Evolutionary conservation across 2,329 filamentous ascomycete genomes (phyloP), one percentile per base, ranked within the genome.

Genomic region (Trichophyton equinum): DNA sequence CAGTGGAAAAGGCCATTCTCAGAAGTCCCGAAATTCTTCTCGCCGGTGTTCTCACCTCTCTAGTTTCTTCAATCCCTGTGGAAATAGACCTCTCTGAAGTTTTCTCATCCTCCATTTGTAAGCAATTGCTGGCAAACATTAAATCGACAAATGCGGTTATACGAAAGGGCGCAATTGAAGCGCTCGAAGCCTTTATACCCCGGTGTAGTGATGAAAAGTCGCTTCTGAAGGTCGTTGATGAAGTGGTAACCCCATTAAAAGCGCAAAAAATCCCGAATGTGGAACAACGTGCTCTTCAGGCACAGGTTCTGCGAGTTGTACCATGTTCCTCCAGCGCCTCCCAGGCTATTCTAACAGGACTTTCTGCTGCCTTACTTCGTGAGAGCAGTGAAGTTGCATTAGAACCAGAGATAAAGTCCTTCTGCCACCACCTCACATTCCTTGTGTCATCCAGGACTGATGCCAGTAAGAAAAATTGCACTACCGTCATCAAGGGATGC

Each of bases 1-100:
- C 90, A 0, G 77, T 97, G 13, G 94, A 99, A 70, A 96, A 96
- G 75, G 86, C 88, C 4, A 80, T 99, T 60, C 76, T 99, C 53
- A 83, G 95, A 70, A 87, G 92, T 6, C 95, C 94, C 0, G 94
- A 99, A 74, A 86, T 96, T 49, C 85, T 96, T 13, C 78, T 97
- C 30, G 85, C 87, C 67, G 87, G 90, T 64, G 79, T 96, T 25
- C 76, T 97, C 57, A 82, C 86, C 4, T 84, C 87, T 11, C 78
- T 97, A 53, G 79, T 95, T 62, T 73, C 79, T 7, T 83, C 89
- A 30, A 77, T 99, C 5, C 85, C 90, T 1, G 70, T 76, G 30
- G 77, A 78, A 4, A 80, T 94, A 67, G 92, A 99, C 68, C 79
- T 97, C 18, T 92, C 92, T 7, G 82, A 84, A 42, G 76, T 88